A percentile compares a stretch with the other conserved stretches of the same genome.
Conservation (phyloP, 2,329 filamentous ascomycete species). For the Amauroascus verrucosus region DNA sequence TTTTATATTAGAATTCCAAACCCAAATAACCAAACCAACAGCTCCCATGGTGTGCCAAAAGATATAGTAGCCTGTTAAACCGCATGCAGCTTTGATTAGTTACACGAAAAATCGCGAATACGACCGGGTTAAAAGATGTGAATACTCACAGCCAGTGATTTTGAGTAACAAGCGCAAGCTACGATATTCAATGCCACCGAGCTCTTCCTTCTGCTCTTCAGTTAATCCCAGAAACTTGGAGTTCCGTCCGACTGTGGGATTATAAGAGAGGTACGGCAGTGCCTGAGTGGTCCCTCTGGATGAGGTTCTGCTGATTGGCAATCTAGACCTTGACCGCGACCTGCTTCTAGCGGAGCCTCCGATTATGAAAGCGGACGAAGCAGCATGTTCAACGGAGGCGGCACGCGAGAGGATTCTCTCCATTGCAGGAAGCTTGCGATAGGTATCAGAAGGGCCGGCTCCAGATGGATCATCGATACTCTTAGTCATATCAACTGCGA, state of each 20-base stretch:
- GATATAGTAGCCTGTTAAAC: conserved; percentile 35
- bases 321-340: conserved; percentile 13
- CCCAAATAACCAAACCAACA: conserved; percentile 43
- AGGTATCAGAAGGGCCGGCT: conserved; percentile 1
- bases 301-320: conserved; percentile 9
- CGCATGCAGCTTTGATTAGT: not conserved
- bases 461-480: conserved; percentile 7
- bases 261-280: conserved; percentile 35
- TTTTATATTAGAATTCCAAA: conserved; percentile 32
- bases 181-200: conserved; percentile 46
- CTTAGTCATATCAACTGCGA: conserved; percentile 12
- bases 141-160: conserved; percentile 32
- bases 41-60: conserved; percentile 40
- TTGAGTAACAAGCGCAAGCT: conserved; percentile 42
- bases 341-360: conserved; percentile 17
- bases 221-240: conserved; percentile 39
- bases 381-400: conserved; percentile 31
- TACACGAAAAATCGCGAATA: not conserved
- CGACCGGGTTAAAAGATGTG: not conserved
- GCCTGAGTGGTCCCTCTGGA: conserved; percentile 19
- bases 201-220: conserved; percentile 33
- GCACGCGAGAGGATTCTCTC: conserved; percentile 22
- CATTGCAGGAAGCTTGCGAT: conserved; percentile 8
- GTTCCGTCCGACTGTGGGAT: conserved; percentile 39
- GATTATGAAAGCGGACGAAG: conserved; percentile 35